Evolutionary conservation across 768 basidiomycete species (phyloP).

Genomic region (Bullera alba): DNA sequence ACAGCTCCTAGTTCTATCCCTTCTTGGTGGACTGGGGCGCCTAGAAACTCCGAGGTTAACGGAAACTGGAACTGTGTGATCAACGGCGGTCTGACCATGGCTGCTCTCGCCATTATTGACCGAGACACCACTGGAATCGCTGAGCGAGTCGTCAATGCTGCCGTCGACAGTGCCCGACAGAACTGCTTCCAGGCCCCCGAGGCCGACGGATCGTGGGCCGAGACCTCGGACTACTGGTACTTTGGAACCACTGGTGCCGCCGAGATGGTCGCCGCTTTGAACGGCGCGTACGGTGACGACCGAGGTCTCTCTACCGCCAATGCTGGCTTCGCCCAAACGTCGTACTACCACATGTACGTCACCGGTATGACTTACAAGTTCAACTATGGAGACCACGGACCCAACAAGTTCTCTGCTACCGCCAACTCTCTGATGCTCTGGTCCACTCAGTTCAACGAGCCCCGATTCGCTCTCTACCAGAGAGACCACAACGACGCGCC

Average conservation of each 20-base stretch:
- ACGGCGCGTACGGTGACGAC: slow-evolving; percentile 77
- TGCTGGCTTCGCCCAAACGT: slow-evolving; percentile 63
- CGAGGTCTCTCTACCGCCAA: slow-evolving; percentile 67
- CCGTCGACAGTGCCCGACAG: slow-evolving; percentile 64
- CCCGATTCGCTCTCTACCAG: slow-evolving; percentile 77
- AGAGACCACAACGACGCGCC: slow-evolving; percentile 72
- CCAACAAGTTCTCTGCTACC: slow-evolving; percentile 91
- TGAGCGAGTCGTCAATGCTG: slow-evolving; percentile 57
- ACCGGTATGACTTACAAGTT: slow-evolving; percentile 67
- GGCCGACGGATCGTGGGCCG: slow-evolving; percentile 81
- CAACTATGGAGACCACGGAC: slow-evolving; percentile 62
- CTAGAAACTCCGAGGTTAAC: slow-evolving; percentile 44
- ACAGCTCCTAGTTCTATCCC: slow-evolving; percentile 26
- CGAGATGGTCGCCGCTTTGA: slow-evolving; percentile 75
- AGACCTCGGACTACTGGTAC: slow-evolving; percentile 67
- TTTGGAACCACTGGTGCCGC: slow-evolving; percentile 87
- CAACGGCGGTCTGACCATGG: slow-evolving; percentile 83
- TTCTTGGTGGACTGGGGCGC: slow-evolving; percentile 66
- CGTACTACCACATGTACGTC: slow-evolving; percentile 82
- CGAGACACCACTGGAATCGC: slow-evolving; percentile 67
- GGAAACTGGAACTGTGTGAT: slow-evolving; percentile 98
- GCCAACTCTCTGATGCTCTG: slow-evolving; percentile 83
- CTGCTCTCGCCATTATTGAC: slow-evolving; percentile 77
- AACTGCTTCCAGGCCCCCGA: slow-evolving; percentile 60
- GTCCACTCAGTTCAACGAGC: slow-evolving; percentile 60